Percentiles rank a stretch among this genome's conserved stretches.
Evolutionary conservation across 2,329 filamentous ascomycete species (phyloP).

Genomic region (Gaeumannomyces tritici): DNA sequence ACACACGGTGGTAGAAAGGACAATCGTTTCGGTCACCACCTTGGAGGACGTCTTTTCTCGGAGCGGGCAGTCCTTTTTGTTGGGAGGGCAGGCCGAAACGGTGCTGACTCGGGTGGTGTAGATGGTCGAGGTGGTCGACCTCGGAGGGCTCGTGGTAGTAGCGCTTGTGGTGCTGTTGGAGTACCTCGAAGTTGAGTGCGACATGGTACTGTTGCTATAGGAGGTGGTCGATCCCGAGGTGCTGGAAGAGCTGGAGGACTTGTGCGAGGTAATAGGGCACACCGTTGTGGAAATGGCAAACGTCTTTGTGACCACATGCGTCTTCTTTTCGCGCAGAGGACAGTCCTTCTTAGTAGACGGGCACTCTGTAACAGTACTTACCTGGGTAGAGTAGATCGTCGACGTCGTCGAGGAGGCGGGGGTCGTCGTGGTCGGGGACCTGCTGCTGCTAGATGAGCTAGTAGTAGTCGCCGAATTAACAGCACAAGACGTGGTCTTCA

Average conservation of each 20-base stretch:
- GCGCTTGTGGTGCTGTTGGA: background rate
- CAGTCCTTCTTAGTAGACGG: background rate
- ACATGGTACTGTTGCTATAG: background rate
- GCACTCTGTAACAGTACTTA: conserved; percentile 1
- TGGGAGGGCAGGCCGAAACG: background rate
- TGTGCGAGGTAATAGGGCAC: background rate
- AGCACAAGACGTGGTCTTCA: background rate
- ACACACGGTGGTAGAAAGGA: background rate
- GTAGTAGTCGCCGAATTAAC: background rate
- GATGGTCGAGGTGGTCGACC: background rate
- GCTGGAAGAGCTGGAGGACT: background rate
- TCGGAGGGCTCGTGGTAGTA: background rate
- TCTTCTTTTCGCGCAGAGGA: background rate
- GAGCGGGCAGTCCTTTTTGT: background rate
- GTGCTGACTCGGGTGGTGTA: background rate
- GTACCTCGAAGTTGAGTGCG: background rate
- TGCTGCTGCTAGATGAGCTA: background rate
- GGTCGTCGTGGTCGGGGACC: background rate
- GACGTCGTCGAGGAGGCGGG: background rate
- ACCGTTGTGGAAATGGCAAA: conserved; percentile 1
- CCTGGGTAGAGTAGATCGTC: background rate
- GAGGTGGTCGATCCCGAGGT: background rate
- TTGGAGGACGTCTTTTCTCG: background rate
- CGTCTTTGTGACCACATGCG: background rate
- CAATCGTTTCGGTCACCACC: background rate